Percentiles rank a stretch among this genome's conserved stretches.
These are phyloP conservation scores for Erodium texanum DNA, from an alignment of 441 rosid genomes.

Conservation along the genomic window DNA sequence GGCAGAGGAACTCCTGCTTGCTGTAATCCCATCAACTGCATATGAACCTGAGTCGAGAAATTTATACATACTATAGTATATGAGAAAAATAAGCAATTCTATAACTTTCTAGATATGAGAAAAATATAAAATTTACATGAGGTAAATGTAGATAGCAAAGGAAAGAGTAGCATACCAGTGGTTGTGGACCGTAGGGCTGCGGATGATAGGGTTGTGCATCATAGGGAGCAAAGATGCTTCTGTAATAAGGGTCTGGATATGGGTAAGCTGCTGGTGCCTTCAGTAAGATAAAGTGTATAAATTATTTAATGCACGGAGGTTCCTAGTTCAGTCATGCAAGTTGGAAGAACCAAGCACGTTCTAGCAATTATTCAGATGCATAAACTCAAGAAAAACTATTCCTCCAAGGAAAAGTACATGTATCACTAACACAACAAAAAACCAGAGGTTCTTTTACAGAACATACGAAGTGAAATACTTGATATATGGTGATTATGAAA, in stretches of 20 bases:
- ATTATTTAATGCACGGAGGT: not conserved
- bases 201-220: too few species aligned
- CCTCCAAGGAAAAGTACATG: too few species aligned
- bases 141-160: not conserved
- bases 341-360: not conserved
- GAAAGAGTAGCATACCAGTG: constrained; percentile 35
- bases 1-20: constrained; percentile 93
- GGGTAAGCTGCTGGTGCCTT: constrained; percentile 74
- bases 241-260: too few species aligned
- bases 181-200: constrained; percentile 69
- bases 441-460: too few species aligned
- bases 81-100: not conserved
- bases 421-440: too few species aligned
- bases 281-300: constrained; percentile 23
- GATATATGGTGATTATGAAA: too few species aligned
- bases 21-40: constrained; percentile 92
- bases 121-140: not conserved
- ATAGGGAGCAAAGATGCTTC: constrained; percentile 84
- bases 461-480: too few species aligned
- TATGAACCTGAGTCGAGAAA: constrained; percentile 44
- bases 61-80: not conserved
- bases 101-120: not conserved
- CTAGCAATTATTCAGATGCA: too few species aligned
- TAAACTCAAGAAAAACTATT: too few species aligned
- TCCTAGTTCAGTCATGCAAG: not conserved